Conservation (phyloP, 2,329 filamentous ascomycete genomes). For the Aspergillus pseudoglaucus region DNA sequence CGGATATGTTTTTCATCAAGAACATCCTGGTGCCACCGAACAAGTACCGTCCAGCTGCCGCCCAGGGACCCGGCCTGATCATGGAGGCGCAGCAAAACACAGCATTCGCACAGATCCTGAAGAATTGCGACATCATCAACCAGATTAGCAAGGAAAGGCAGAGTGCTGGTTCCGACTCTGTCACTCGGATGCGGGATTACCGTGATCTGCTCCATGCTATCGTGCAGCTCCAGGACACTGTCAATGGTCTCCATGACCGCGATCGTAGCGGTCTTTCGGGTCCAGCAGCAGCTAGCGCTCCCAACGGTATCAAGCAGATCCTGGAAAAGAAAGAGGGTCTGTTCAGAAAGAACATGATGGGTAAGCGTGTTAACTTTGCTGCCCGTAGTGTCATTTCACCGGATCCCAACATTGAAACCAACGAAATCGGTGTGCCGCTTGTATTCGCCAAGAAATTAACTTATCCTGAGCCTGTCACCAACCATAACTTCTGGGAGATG, state of each 20-base stretch:
- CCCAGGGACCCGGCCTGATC: conserved; percentile 72
- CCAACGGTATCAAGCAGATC: conserved; percentile 95
- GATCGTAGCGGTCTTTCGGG: conserved; percentile 79
- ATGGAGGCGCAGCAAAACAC: conserved; percentile 84
- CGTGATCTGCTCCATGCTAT: conserved; percentile 74
- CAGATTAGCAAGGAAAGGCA: conserved; percentile 66
- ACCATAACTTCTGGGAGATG: conserved; percentile 92
- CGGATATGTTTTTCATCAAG: conserved; percentile 92
- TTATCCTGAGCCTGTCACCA: conserved; percentile 94
- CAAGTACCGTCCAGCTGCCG: conserved; percentile 79
- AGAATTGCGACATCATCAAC: conserved; percentile 64
- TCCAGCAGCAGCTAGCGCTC: conserved; percentile 67
- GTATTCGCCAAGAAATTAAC: conserved; percentile 95
- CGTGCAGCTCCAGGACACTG: conserved; percentile 75
- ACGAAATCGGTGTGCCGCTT: conserved; percentile 96
- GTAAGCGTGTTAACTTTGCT: conserved; percentile 97
- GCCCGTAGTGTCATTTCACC: conserved; percentile 96
- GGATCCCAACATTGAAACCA: conserved; percentile 97
- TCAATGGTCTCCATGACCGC: conserved; percentile 89
- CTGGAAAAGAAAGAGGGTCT: conserved; percentile 98
- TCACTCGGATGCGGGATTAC: conserved; percentile 55
- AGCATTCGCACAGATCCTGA: conserved; percentile 78
- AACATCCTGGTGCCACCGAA: conserved; percentile 86
- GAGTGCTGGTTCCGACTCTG: conserved; percentile 39
- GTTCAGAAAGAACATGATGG: conserved; percentile 99